phyloP scores from a whole-genome alignment of 495 filamentous ascomycete genomes.

The Podospora pseudopauciseta region DNA sequence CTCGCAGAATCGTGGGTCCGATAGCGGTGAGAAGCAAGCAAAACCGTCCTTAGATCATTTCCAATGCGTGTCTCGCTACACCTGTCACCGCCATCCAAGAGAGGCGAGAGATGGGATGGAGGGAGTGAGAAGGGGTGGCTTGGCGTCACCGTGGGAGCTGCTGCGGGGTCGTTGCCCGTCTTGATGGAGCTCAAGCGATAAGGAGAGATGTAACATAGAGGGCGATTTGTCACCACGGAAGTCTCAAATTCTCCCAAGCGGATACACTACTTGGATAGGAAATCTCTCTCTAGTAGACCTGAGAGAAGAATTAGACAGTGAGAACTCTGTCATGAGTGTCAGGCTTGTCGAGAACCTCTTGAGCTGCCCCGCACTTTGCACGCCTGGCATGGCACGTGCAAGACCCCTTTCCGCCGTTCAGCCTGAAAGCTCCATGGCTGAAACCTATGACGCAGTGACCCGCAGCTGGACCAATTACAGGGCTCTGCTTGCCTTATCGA shows the following conservation, averaged over 20 bases:
- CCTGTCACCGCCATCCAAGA: background rate
- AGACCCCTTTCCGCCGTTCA: background rate
- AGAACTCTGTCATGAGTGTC: background rate
- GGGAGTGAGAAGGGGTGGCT: background rate
- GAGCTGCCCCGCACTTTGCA: background rate
- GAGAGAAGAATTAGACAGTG: no score
- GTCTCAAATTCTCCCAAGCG: background rate
- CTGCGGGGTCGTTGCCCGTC: background rate
- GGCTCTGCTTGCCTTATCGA: background rate
- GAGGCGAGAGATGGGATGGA: background rate
- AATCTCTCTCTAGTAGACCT: background rate
- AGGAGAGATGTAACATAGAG: background rate
- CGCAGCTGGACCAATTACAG: background rate
- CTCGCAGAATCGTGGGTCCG: background rate
- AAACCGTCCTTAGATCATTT: background rate
- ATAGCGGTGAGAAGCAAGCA: background rate
- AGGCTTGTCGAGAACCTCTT: background rate
- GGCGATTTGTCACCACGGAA: background rate
- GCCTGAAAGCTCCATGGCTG: background rate
- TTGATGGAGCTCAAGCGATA: background rate
- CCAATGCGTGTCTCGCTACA: background rate
- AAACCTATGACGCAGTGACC: slow-evolving; percentile 7
- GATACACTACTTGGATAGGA: background rate
- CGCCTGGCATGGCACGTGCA: background rate
- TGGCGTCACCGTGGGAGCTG: background rate